Evolutionary conservation across 306 rosid genomes (phyloP).

Genomic region (Glycine soja): DNA sequence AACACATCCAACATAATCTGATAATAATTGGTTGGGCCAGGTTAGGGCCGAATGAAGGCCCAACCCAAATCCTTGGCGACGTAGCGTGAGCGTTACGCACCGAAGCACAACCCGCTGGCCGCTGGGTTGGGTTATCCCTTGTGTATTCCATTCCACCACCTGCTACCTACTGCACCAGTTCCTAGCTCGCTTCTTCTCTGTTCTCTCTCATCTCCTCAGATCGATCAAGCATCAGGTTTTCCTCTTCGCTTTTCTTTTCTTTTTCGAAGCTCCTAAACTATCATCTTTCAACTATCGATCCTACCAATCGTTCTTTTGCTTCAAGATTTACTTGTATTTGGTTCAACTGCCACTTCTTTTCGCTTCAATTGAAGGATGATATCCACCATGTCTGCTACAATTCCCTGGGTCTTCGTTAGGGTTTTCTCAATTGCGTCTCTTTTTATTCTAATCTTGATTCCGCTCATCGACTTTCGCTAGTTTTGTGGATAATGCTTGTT

Average conservation of each 20-base stretch:
- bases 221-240: slow-evolving; percentile 48
- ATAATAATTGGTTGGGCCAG: not conserved
- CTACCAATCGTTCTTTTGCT: not conserved
- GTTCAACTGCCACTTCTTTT: not conserved
- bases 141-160: not conserved
- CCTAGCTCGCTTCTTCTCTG: not conserved
- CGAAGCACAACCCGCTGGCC: not conserved
- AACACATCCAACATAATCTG: too few relatives aligned
- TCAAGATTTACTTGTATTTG: not conserved
- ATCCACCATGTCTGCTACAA: not conserved
- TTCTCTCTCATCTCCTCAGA: slow-evolving; percentile 29
- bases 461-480: not conserved
- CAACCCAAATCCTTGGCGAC: not conserved
- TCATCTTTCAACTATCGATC: not conserved
- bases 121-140: not conserved
- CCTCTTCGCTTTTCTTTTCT: not conserved
- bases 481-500: slow-evolving; percentile 1
- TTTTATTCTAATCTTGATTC: slow-evolving; percentile 13
- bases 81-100: not conserved
- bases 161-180: slow-evolving; percentile 4
- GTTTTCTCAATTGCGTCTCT: slow-evolving; percentile 21
- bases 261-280: not conserved
- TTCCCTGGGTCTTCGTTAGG: slow-evolving; percentile 28
- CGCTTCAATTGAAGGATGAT: not conserved
- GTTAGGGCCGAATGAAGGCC: not conserved